Percentiles rank a stretch among this genome's conserved stretches.
Conservation (phyloP, 257 asterid species). For the Gynochthodes officinalis region DNA sequence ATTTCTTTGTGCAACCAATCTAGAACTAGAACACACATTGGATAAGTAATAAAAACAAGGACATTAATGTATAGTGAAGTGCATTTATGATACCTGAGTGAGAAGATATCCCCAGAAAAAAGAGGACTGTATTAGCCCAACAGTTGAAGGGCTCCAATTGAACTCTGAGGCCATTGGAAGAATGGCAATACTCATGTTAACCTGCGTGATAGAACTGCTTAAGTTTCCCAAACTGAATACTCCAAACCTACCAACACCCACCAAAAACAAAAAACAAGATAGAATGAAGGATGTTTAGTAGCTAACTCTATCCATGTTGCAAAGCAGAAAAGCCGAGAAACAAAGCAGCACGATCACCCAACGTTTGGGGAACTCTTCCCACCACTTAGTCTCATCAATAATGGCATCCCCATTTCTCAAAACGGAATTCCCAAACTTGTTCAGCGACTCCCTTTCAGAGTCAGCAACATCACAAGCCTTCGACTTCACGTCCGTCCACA, state of each 20-base stretch:
- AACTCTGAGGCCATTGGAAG: slow-evolving; percentile 88
- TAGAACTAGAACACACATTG: no score
- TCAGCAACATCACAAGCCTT: slow-evolving; percentile 49
- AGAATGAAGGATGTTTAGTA: neutral
- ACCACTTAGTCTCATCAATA: slow-evolving; percentile 41
- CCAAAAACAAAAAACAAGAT: neutral
- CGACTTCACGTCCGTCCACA: slow-evolving; percentile 59
- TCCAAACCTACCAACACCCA: neutral
- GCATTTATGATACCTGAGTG: no score
- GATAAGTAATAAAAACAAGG: no score
- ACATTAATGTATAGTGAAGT: no score
- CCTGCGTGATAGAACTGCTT: slow-evolving; percentile 45
- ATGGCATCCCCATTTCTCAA: slow-evolving; percentile 20
- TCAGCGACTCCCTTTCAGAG: slow-evolving; percentile 42
- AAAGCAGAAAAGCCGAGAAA: slow-evolving; percentile 75
- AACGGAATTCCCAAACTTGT: slow-evolving; percentile 22
- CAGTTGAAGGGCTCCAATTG: slow-evolving; percentile 80
- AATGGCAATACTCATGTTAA: slow-evolving; percentile 94
- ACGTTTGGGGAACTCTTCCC: slow-evolving; percentile 77
- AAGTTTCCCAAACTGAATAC: slow-evolving; percentile 21
- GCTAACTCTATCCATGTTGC: slow-evolving; percentile 93
- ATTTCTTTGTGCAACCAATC: neutral
- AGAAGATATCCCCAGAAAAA: slow-evolving; percentile 97
- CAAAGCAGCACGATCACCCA: slow-evolving; percentile 89
- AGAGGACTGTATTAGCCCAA: slow-evolving; percentile 85